These are phyloP conservation scores for Lepiota subincarnata DNA, from an alignment of 768 basidiomycete species.

Conservation along the genomic window DNA sequence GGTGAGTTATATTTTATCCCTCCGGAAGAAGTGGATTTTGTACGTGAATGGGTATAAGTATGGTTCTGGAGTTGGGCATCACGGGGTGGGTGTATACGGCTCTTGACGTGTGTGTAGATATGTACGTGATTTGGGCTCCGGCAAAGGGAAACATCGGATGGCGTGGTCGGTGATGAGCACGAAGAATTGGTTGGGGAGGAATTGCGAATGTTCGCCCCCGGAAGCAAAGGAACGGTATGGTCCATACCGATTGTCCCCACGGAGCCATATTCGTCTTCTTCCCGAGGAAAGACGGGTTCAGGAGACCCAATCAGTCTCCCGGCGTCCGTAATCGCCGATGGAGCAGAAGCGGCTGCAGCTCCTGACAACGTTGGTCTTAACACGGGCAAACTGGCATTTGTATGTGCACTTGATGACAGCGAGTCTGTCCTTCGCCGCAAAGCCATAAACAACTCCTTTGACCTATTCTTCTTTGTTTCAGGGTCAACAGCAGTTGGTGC, in stretches of 20 bases:
- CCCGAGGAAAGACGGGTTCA: background rate
- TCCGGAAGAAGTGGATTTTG: background rate
- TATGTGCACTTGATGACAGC: background rate
- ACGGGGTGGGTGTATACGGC: background rate
- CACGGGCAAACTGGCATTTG: background rate
- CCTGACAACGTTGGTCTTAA: background rate
- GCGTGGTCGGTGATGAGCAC: background rate
- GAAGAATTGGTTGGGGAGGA: background rate
- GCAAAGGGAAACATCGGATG: background rate
- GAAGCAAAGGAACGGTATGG: background rate
- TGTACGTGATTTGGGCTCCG: background rate
- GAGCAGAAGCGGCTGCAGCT: background rate
- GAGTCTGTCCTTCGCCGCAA: constrained; percentile 10
- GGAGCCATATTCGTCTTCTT: background rate
- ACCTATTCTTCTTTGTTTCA: constrained; percentile 10
- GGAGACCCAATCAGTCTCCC: constrained; percentile 9
- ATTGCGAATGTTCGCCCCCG: background rate
- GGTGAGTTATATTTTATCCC: background rate
- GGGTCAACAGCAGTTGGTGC: background rate
- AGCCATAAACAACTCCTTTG: constrained; percentile 11
- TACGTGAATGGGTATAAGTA: background rate
- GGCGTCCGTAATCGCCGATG: background rate
- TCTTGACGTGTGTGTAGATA: background rate
- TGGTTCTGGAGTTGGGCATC: background rate
- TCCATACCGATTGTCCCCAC: background rate